Base-by-base conservation (phyloP, 2,329 filamentous ascomycete species). In the Dothistroma pini region DNA sequence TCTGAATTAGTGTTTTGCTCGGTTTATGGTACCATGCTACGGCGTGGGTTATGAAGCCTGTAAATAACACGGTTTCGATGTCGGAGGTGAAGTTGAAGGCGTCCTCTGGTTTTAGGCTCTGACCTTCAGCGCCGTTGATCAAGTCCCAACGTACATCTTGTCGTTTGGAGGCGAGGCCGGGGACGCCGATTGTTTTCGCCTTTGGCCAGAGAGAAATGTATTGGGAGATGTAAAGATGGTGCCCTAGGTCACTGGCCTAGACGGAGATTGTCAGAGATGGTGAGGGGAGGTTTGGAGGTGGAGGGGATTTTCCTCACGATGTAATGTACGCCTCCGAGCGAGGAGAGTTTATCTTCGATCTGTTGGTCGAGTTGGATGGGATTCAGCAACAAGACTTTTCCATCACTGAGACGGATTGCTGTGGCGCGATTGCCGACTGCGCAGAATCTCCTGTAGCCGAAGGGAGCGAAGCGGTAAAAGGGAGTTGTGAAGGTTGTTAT, bases 391-490 rank as follows among this genome's bases (percentile, higher is more conserved):
- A 64, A 54, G 41, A 62, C 19, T 12, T 38, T 56, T 35, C 54
- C 54, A 56, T 61, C 34, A 14, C 57, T 49, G 8, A 64, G 50
- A 19, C 59, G 59, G 21, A 64, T 57, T 34, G 59, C 59, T 49
- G 59, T 61, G 25, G 62, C 59, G 22, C 62, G 56, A 29, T 64
- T 64, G 25, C 62, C 62, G 11, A 64, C 62, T 55, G 62, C 62
- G 35, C 59, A 54, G 29, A 64, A 64, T 8, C 55, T 59, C 21
- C 59, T 59, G 22, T 61, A 56, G 56, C 62, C 62, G 12, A 64
- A 58, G n/a, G 62, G 62, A 14, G 62, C 62, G 54, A 61, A 64
- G 49, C 62, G 59, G 47, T 64, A 59, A 57, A 64, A 64, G 22
- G 56, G 57, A n/a, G 62, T 59, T 21, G 59, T 57, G 57, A 64